Conservation (phyloP, 1,284 basidiomycete genomes). For the Microstroma glucosiphilum region DNA sequence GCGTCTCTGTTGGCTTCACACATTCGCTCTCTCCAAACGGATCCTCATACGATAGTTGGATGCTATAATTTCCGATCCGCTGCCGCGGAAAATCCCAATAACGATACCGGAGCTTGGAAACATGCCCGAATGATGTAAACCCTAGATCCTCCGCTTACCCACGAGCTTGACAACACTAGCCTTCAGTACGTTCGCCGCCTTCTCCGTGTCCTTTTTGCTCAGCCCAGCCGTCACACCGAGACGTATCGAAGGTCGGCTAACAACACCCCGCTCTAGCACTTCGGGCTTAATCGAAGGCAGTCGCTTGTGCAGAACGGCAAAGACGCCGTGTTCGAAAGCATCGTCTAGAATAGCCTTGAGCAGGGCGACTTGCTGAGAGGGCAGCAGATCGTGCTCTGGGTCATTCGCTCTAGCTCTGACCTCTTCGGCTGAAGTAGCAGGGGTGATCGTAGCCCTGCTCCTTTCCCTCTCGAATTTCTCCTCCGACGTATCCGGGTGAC, state of each 20-base stretch:
- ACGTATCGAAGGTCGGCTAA: constrained; percentile 69
- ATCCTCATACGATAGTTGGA: too few species aligned
- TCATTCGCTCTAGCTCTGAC: constrained; percentile 1
- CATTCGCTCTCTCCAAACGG: too few species aligned
- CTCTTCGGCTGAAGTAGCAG: not conserved
- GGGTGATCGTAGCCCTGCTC: constrained; percentile 17
- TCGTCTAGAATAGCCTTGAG: constrained; percentile 41
- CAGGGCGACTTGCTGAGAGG: constrained; percentile 34
- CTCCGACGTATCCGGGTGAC: constrained; percentile 31
- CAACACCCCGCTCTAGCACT: constrained; percentile 29
- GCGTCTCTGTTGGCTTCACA: too few species aligned
- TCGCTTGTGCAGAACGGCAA: constrained; percentile 30
- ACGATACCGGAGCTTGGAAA: too few species aligned
- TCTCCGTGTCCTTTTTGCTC: constrained; percentile 83
- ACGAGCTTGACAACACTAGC: constrained; percentile 66
- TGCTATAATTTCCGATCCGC: too few species aligned
- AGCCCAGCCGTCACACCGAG: constrained; percentile 72
- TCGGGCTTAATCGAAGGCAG: constrained; percentile 37
- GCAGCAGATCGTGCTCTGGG: constrained; percentile 27
- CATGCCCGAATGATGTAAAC: not conserved
- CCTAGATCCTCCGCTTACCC: constrained; percentile 32
- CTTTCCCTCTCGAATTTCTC: constrained; percentile 26
- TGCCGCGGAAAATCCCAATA: too few species aligned
- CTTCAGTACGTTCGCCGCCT: constrained; percentile 71
- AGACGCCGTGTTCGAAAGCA: constrained; percentile 38